Percentiles rank a stretch among this genome's conserved stretches.
phyloP scores from a whole-genome alignment of 129 eudicot species.

The Arctium lappa region DNA sequence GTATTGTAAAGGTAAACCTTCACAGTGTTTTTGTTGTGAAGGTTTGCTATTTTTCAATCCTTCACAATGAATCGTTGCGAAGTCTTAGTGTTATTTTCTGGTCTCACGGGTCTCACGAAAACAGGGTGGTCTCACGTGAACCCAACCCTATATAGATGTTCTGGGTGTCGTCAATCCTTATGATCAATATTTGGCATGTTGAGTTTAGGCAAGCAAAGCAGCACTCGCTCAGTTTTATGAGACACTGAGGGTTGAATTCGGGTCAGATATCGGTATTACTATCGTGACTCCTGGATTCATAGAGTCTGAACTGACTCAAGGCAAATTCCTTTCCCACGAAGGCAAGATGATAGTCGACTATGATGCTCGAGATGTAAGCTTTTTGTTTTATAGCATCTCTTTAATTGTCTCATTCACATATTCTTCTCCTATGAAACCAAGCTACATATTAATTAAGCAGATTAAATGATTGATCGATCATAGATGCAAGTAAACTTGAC shows the following conservation, averaged over 20 bases:
- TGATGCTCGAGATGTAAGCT: slow-evolving; percentile 64
- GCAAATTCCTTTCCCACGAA: slow-evolving; percentile 45
- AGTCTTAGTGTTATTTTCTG: too few species aligned
- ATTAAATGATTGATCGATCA: neutral
- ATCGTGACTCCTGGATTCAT: slow-evolving; percentile 61
- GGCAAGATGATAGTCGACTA: slow-evolving; percentile 51
- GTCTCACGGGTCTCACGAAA: too few species aligned
- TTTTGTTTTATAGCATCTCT: neutral
- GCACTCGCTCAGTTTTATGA: slow-evolving; percentile 59
- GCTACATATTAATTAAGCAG: neutral
- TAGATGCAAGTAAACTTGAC: slow-evolving; percentile 33
- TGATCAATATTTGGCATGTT: slow-evolving; percentile 28
- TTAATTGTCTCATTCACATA: neutral
- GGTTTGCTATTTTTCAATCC: too few species aligned
- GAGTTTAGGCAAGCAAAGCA: slow-evolving; percentile 78
- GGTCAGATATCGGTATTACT: slow-evolving; percentile 48
- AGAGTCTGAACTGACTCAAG: slow-evolving; percentile 63
- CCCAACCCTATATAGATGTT: neutral
- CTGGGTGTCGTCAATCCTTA: neutral
- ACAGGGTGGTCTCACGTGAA: too few species aligned
- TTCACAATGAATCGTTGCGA: too few species aligned
- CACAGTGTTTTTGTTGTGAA: too few species aligned
- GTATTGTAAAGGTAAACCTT: too few species aligned
- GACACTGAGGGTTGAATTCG: slow-evolving; percentile 67
- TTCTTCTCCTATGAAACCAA: neutral